These are phyloP conservation scores for Xylaria scruposa DNA, from an alignment of 495 filamentous ascomycete genomes.

Conservation along the genomic window DNA sequence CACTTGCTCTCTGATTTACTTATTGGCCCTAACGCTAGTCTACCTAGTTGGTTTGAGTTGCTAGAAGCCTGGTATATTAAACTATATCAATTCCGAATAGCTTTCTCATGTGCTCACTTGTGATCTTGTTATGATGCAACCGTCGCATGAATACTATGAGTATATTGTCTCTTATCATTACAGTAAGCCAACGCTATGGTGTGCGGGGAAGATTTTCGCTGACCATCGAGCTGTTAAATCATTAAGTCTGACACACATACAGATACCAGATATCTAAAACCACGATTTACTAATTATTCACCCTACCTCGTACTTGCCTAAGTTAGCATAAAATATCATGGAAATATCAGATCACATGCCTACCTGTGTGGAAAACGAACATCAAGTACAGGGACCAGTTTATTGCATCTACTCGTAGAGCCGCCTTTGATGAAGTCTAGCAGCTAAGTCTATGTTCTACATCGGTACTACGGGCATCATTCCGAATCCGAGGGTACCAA, in stretches of 20 bases:
- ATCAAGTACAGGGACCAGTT: neutral
- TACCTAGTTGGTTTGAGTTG: neutral
- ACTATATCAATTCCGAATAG: neutral
- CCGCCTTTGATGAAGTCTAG: neutral
- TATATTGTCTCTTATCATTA: no score
- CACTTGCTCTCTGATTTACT: neutral
- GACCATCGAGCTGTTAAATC: no score
- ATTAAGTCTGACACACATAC: no score
- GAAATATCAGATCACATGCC: neutral
- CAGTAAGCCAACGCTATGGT: no score
- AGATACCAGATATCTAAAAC: neutral
- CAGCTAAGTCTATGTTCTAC: neutral
- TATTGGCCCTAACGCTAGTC: no score
- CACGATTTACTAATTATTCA: neutral
- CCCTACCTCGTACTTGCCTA: neutral
- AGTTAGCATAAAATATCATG: neutral
- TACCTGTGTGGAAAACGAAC: neutral
- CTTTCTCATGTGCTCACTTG: neutral
- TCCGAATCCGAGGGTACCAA: neutral
- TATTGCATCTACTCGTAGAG: neutral
- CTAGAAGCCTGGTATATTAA: neutral
- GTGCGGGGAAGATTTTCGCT: no score
- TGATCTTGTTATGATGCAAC: neutral
- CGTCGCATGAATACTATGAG: neutral
- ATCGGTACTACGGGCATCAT: neutral